phyloP scores from a whole-genome alignment of 805 yeast genomes.

The Sungouiella thailandica region DNA sequence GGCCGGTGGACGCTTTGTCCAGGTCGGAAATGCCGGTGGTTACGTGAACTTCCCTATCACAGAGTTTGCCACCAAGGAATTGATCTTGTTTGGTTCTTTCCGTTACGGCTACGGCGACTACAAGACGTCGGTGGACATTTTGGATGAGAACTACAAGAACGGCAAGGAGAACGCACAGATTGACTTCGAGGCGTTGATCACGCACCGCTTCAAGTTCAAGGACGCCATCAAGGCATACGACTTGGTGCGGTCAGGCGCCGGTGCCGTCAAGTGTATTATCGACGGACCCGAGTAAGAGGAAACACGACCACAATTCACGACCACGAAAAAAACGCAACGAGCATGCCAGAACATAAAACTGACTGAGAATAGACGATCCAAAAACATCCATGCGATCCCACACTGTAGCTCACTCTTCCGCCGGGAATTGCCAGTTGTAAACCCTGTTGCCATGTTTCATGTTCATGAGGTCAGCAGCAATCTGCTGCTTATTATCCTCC shows the following conservation, averaged over 20 bases:
- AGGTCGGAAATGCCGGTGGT: conserved; percentile 80
- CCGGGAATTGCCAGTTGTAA: conserved; percentile 1
- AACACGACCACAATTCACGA: too few species aligned
- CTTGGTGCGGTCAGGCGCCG: conserved; percentile 57
- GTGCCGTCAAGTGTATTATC: conserved; percentile 75
- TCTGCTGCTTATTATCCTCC: conserved; percentile 5
- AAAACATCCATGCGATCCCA: too few species aligned
- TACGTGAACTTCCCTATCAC: conserved; percentile 71
- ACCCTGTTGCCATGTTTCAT: conserved; percentile 5
- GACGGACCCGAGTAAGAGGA: conserved; percentile 56
- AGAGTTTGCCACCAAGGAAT: conserved; percentile 61
- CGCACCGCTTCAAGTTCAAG: conserved; percentile 67
- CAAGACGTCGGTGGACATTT: conserved; percentile 61
- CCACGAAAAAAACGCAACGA: too few species aligned
- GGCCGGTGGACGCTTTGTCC: conserved; percentile 71
- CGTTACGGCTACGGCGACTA: conserved; percentile 80
- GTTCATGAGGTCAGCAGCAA: conserved; percentile 10
- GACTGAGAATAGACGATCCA: too few species aligned
- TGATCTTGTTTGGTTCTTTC: conserved; percentile 69
- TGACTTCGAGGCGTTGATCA: conserved; percentile 62
- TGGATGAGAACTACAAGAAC: conserved; percentile 48
- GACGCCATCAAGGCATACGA: conserved; percentile 77
- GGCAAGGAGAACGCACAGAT: conserved; percentile 42
- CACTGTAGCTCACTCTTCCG: too few species aligned
- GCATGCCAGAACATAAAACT: too few species aligned